A percentile compares a stretch with the other conserved stretches of the same genome.
These are phyloP conservation scores for Alternaria postmessia DNA, from an alignment of 2,329 filamentous ascomycete genomes.

Conservation along the genomic window DNA sequence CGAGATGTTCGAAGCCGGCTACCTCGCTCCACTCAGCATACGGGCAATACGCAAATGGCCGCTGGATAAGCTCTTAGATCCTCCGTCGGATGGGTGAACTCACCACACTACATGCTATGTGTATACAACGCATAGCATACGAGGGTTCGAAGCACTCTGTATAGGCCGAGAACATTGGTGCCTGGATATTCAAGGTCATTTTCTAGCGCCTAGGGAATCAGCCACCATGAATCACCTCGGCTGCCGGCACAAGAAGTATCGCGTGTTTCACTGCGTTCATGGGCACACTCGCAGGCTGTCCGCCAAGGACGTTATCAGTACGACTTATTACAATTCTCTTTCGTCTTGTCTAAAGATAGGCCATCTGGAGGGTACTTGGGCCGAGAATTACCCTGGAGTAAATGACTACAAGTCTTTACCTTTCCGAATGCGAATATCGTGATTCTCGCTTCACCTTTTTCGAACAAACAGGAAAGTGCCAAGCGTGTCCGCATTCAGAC, in stretches of 20 bases:
- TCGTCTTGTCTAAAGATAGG: constrained; percentile 8
- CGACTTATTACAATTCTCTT: not conserved
- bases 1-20: constrained; percentile 89
- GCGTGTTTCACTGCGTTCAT: not conserved
- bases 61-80: constrained; percentile 41
- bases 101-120: not conserved
- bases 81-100: constrained; percentile 30
- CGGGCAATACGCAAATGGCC: constrained; percentile 50
- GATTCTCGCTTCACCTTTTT: constrained; percentile 1
- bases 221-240: not conserved
- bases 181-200: not conserved
- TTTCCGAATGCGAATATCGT: not conserved
- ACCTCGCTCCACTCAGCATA: constrained; percentile 36
- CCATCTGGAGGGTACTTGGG: constrained; percentile 1
- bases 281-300: not conserved
- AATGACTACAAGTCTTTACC: not conserved
- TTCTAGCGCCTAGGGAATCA: not conserved
- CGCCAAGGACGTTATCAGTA: not conserved
- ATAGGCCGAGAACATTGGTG: not conserved
- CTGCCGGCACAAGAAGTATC: not conserved
- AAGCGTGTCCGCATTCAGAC: constrained; percentile 30
- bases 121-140: not conserved
- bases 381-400: not conserved
- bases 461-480: constrained; percentile 7
- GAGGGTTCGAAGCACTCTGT: not conserved